phyloP scores from a whole-genome alignment of 1,284 basidiomycete species.

The Somion occarium region DNA sequence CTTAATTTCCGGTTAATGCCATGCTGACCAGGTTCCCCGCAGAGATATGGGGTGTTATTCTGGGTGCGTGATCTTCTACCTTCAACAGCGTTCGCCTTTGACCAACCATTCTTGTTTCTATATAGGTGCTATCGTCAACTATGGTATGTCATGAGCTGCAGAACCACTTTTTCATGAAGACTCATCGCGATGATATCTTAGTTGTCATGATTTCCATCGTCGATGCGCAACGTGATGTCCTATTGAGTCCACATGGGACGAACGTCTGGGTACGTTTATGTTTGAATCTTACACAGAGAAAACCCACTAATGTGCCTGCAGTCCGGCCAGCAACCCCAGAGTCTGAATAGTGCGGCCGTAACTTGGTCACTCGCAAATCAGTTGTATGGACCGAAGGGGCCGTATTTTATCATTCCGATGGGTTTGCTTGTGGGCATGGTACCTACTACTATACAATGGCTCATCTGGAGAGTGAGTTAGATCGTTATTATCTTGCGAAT shows the following conservation, averaged over 20 bases:
- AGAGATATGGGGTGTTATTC: constrained; percentile 58
- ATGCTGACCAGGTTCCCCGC: not conserved
- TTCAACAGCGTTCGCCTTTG: not conserved
- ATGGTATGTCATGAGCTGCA: constrained; percentile 20
- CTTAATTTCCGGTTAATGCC: not conserved
- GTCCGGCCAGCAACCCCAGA: constrained; percentile 22
- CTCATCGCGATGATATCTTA: constrained; percentile 8
- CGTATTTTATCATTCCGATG: constrained; percentile 52
- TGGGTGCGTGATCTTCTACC: constrained; percentile 34
- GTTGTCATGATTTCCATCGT: constrained; percentile 55
- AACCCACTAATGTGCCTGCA: constrained; percentile 3
- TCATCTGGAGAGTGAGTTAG: constrained; percentile 40
- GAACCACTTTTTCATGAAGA: not conserved
- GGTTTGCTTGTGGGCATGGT: constrained; percentile 47
- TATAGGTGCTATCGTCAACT: constrained; percentile 28
- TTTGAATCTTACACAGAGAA: not conserved
- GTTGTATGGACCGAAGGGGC: constrained; percentile 47
- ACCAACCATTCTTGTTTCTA: not conserved
- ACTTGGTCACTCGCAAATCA: constrained; percentile 61
- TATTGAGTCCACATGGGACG: constrained; percentile 47
- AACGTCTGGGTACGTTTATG: constrained; percentile 49
- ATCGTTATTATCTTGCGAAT: not conserved
- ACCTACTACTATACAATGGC: constrained; percentile 46
- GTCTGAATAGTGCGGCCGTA: constrained; percentile 53
- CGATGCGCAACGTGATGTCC: constrained; percentile 44